A percentile compares a stretch with the other conserved stretches of the same genome.
Evolutionary conservation across 2,329 filamentous ascomycete species (phyloP).

Genomic region (Nakataea oryzae): DNA sequence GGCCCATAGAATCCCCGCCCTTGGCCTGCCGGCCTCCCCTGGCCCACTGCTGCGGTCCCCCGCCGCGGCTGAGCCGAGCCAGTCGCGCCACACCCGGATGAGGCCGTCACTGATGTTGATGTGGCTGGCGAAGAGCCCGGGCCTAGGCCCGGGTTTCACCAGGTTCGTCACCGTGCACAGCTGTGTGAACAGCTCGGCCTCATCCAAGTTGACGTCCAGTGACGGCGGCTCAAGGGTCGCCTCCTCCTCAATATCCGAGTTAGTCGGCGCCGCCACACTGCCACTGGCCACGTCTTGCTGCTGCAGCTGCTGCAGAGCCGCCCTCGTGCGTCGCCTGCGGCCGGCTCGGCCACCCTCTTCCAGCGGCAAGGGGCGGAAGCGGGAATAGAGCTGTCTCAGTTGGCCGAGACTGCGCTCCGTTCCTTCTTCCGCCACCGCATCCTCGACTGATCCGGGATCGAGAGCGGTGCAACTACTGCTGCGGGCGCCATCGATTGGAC

Average conservation of each 20-base stretch:
- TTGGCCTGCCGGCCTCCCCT: slow-evolving; percentile 8
- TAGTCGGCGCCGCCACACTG: slow-evolving; percentile 4
- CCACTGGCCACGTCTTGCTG: slow-evolving; percentile 8
- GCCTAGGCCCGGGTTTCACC: slow-evolving; percentile 51
- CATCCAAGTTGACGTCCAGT: slow-evolving; percentile 55
- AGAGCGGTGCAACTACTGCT: slow-evolving; percentile 23
- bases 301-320: slow-evolving; percentile 4
- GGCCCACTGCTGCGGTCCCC: slow-evolving; percentile 12
- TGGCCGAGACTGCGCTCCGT: slow-evolving; percentile 15
- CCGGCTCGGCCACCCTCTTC: slow-evolving; percentile 41
- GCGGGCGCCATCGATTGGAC: slow-evolving; percentile 36
- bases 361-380: slow-evolving; percentile 55
- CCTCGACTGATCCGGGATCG: slow-evolving; percentile 1
- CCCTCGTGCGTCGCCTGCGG: slow-evolving; percentile 17
- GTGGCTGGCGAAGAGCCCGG: slow-evolving; percentile 52
- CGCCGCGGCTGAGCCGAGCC: slow-evolving; percentile 46
- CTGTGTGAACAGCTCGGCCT: slow-evolving; percentile 64
- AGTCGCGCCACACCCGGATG: slow-evolving; percentile 61
- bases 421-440: neutral
- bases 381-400: slow-evolving; percentile 54
- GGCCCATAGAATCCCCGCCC: slow-evolving; percentile 53
- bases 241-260: slow-evolving; percentile 7
- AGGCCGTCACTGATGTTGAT: slow-evolving; percentile 58
- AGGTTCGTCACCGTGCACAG: slow-evolving; percentile 59
- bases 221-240: slow-evolving; percentile 31